phyloP scores from a whole-genome alignment of 306 rosid species.

The Cucurbita argyrosperma region DNA sequence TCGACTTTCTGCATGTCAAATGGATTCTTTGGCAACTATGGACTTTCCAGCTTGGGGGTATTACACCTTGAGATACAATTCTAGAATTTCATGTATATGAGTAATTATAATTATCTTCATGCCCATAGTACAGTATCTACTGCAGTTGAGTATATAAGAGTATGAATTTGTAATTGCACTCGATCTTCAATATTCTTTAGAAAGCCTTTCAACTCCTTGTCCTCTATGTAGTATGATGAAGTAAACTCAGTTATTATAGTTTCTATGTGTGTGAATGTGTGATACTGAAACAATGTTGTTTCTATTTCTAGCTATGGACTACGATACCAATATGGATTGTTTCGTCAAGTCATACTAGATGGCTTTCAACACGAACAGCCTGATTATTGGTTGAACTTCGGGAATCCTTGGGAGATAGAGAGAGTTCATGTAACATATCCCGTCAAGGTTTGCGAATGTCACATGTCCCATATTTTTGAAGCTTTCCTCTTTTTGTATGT shows the following conservation, averaged over 20 bases:
- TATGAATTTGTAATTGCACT: background rate
- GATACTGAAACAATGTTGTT: background rate
- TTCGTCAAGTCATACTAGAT: constrained; percentile 55
- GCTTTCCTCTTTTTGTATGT: constrained; percentile 4
- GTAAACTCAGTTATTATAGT: background rate
- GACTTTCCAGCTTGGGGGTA: constrained; percentile 85
- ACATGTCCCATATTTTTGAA: constrained; percentile 4
- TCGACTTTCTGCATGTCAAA: constrained; percentile 66
- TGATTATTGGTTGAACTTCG: constrained; percentile 66
- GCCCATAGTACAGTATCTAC: background rate
- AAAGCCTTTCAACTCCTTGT: background rate
- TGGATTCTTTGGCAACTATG: constrained; percentile 73
- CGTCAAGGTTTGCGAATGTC: constrained; percentile 40
- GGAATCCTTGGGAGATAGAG: constrained; percentile 79
- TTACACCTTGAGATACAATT: constrained; percentile 4
- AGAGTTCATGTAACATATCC: constrained; percentile 55
- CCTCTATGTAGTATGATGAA: background rate
- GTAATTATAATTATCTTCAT: background rate
- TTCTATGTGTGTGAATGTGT: background rate
- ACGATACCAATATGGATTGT: constrained; percentile 57
- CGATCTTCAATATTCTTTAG: background rate
- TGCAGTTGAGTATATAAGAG: background rate
- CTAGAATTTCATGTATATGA: background rate
- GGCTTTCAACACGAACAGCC: constrained; percentile 71
- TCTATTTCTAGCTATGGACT: constrained; percentile 38